Percentiles rank a stretch among this genome's conserved stretches.
Evolutionary conservation across 2,329 filamentous ascomycete species (phyloP).

Genomic region (Cyclaneusma minus): DNA sequence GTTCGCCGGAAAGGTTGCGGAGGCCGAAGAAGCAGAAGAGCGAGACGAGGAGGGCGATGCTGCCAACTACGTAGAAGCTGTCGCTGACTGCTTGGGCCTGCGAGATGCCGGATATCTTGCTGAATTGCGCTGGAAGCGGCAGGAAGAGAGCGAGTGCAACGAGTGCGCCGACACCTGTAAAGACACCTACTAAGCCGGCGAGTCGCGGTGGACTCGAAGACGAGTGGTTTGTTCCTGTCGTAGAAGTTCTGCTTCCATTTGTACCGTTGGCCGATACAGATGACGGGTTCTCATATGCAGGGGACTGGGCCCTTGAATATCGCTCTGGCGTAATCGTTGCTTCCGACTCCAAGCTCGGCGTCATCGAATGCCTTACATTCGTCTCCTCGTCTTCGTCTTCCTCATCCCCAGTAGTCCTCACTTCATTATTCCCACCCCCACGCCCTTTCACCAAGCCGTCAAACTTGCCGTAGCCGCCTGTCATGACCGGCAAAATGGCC

Average conservation of each 20-base stretch:
- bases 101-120: constrained; percentile 52
- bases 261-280: neutral
- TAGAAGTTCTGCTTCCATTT: constrained; percentile 4
- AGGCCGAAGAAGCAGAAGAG: constrained; percentile 68
- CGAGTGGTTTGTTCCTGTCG: constrained; percentile 7
- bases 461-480: constrained; percentile 24
- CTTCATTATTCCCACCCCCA: constrained; percentile 6
- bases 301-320: constrained; percentile 14
- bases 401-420: constrained; percentile 3
- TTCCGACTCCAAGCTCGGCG: constrained; percentile 58
- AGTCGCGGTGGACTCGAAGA: constrained; percentile 41
- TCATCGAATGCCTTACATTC: constrained; percentile 38
- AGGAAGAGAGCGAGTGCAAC: constrained; percentile 72
- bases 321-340: constrained; percentile 57
- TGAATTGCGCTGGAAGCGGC: constrained; percentile 70
- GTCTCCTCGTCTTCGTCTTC: constrained; percentile 8
- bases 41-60: constrained; percentile 56
- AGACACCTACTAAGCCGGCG: constrained; percentile 80
- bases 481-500: constrained; percentile 67
- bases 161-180: constrained; percentile 82
- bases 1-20: constrained; percentile 52
- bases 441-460: constrained; percentile 9
- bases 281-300: constrained; percentile 6
- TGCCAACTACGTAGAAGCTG: constrained; percentile 77
- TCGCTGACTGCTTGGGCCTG: constrained; percentile 61